Percentiles rank a stretch among this genome's conserved stretches.
These are phyloP conservation scores for Tillandsia leiboldiana DNA, from an alignment of 176 grass and related monocot species.

Conservation along the genomic window DNA sequence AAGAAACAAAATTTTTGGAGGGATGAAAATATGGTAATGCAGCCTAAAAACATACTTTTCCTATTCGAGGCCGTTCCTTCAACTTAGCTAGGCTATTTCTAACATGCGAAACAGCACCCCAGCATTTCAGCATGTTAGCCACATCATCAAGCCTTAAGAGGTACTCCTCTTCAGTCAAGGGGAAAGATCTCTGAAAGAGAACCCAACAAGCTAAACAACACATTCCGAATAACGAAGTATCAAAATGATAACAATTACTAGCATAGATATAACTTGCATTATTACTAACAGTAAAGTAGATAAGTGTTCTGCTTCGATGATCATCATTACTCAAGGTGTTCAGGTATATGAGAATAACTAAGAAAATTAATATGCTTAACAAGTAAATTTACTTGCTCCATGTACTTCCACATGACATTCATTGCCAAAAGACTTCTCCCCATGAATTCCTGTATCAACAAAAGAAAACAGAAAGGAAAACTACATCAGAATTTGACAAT, in stretches of 20 bases:
- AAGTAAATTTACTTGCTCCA: slow-evolving; percentile 54
- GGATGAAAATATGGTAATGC: slow-evolving; percentile 2
- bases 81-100: slow-evolving; percentile 61
- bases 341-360: no score
- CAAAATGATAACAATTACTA: slow-evolving; percentile 4
- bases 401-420: slow-evolving; percentile 99
- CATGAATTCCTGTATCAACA: slow-evolving; percentile 69
- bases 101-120: slow-evolving; percentile 92
- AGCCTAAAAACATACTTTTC: slow-evolving; percentile 44
- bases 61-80: slow-evolving; percentile 89
- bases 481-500: neutral
- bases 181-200: slow-evolving; percentile 59
- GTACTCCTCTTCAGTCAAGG: slow-evolving; percentile 95
- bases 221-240: neutral
- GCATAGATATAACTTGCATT: no score
- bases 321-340: neutral
- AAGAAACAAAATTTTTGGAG: neutral
- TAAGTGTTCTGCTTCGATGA: no score
- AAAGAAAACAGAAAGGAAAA: slow-evolving; percentile 3
- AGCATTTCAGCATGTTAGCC: slow-evolving; percentile 71
- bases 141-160: slow-evolving; percentile 79
- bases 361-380: neutral
- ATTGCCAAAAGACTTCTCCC: slow-evolving; percentile 72
- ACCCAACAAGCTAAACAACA: slow-evolving; percentile 1
- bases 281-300: neutral